Evolutionary conservation across 495 filamentous ascomycete species (phyloP), one percentile per base, ranked within the genome.

Genomic region (Annulohypoxylon maeteangense): DNA sequence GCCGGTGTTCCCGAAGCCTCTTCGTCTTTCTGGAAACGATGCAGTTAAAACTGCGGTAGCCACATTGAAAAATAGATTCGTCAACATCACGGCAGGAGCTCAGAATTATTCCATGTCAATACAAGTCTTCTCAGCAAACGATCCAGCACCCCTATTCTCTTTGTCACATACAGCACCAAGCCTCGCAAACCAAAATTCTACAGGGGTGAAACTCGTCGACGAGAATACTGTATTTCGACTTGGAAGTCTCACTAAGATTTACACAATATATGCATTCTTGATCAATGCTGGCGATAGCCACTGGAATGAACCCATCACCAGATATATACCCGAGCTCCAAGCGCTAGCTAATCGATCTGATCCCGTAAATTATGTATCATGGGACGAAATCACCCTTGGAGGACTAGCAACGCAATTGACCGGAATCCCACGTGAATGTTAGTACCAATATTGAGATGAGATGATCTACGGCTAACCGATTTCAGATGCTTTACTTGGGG

Each of bases 371-470:
- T 80, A 51, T 68, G 79, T 55, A 62, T 78, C 80, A 16, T 90
- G 88, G 88, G 79, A 86, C 5, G 80, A 87, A 1, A 76, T 89
- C 11, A 89, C 87, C 0, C 77, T 89, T 23, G 84, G 86, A 3
- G 83, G 84, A 14, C 74, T 90, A 42, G 86, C 86, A 0, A 82
- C 81, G 23, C 87, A 89, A 55, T 75, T 85, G 48, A 78, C 86
- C 7, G 87, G 85, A 0, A 76, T 88, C 36, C 82, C 83, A 7
- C 78, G 84, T 36, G 80, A 82, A 66, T 82, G 80, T 82, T 48
- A 56, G 79, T 64, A 3, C 4, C 10, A 38, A 11, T n/a, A 1
- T 10, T 12, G 8, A n/a, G 18, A 8, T 42, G 7, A 58, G 3
- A 1, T 14, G 20, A 2, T 12, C 31, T 16, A 16, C 20, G 31